Evolutionary conservation across 805 yeast species (phyloP).

Genomic region (Nakazawaea wyomingensis): DNA sequence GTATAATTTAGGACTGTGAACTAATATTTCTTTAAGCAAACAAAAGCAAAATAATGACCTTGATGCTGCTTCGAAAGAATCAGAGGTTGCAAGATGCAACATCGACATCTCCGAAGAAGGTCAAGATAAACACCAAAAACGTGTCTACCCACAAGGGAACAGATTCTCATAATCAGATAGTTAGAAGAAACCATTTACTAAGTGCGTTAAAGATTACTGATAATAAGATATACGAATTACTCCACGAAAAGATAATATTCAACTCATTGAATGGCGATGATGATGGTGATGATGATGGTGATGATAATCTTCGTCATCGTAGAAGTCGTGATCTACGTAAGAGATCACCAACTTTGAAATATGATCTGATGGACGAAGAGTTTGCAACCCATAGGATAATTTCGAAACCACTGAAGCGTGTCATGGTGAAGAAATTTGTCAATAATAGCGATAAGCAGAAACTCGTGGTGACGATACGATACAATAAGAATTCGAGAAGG

Average conservation of each 20-base stretch:
- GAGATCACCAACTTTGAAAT: slow-evolving; percentile 1
- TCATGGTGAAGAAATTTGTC: no score
- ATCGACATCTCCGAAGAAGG: background rate
- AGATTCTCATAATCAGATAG: background rate
- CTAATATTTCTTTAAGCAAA: no score
- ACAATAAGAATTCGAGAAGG: slow-evolving; percentile 11
- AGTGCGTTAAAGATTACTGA: slow-evolving; percentile 32
- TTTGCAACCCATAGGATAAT: no score
- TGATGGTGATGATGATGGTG: no score
- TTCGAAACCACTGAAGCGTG: no score
- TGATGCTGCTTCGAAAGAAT: background rate
- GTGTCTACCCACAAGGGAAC: background rate
- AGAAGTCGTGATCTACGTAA: slow-evolving; percentile 2
- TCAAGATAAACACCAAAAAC: background rate
- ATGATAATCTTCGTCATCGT: no score
- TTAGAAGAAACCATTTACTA: slow-evolving; percentile 17
- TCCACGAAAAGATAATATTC: slow-evolving; percentile 27
- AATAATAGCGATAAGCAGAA: slow-evolving; percentile 17
- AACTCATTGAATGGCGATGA: slow-evolving; percentile 14
- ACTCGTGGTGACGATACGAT: slow-evolving; percentile 18
- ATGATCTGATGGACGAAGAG: slow-evolving; percentile 16
- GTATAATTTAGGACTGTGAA: no score
- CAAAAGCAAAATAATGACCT: background rate
- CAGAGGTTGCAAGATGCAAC: background rate
- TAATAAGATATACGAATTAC: slow-evolving; percentile 30